Evolutionary conservation across 208 protist species (phyloP), one percentile per base, ranked within the genome.

Genomic region (Wallacemonas sp.): DNA sequence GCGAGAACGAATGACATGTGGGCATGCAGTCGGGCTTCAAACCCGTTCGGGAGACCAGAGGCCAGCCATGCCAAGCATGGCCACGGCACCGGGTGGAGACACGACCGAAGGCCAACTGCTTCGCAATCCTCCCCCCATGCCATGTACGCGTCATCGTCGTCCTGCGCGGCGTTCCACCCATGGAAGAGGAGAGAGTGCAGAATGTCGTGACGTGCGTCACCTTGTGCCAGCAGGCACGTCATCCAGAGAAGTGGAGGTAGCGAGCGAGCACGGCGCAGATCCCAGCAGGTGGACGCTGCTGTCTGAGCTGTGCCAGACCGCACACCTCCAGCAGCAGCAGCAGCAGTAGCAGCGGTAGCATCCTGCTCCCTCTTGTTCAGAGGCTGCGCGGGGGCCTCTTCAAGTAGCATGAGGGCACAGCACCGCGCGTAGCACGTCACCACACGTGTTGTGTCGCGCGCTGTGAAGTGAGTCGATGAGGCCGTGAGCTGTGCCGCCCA

Each of bases 1-100:
- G 51, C 24, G 30, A 58, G 51, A 24, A 38, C n/a, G 24, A 58
- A 58, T 26, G 14, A 58, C 5, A 58, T n/a, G 51, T 58, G 51
- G 8, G 36, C 51, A 21, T 39, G 31, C 22, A 58, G 26, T 4
- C 28, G 51, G 12, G 51, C 51, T 1, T 58, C 51, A 1, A 58
- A 58, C 4, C 51, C 51, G n/a, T 21, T n/a, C 51, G 51, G 51
- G 3, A 58, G 30, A 0, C 28, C 21, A 14, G 14, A 15, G 3
- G 31, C 51, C 12, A 33, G 19, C 51, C 51, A 58, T n/a, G 17
- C 28, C 6, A 34, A 21, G 30, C 19, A 58, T 6, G 28, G 0
- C 8, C 30, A 58, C 6, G 51, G 51, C 51, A n/a, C 8, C 14
- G 51, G 30, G 28, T 19, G 51, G 30, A 58, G 51, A 34, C 33